phyloP scores from a whole-genome alignment of 352 stramenopile species.

The Phytophthora sp. region DNA sequence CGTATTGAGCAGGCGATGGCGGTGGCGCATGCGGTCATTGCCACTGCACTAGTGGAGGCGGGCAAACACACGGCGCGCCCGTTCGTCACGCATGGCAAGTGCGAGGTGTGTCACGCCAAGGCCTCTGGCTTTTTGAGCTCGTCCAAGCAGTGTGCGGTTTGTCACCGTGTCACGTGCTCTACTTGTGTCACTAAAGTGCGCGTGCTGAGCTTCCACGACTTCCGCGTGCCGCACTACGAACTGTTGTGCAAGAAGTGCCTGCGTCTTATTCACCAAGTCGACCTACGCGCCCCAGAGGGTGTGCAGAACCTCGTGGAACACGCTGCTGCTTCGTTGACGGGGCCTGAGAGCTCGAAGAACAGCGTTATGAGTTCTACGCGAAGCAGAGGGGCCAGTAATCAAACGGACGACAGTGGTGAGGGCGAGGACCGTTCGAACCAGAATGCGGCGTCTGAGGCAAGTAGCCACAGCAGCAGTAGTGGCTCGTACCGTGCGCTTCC shows the following conservation, averaged over 20 bases:
- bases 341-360: constrained; percentile 23
- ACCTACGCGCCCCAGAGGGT: constrained; percentile 58
- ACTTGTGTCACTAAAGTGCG: constrained; percentile 68
- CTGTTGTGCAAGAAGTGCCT: constrained; percentile 79
- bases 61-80: constrained; percentile 41
- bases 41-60: constrained; percentile 61
- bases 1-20: constrained; percentile 60
- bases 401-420: constrained; percentile 47
- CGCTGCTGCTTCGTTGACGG: constrained; percentile 42
- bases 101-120: constrained; percentile 69
- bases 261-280: constrained; percentile 63
- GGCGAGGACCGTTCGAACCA: constrained; percentile 12
- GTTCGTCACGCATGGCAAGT: constrained; percentile 49
- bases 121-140: constrained; percentile 62
- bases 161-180: constrained; percentile 64
- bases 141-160: constrained; percentile 68
- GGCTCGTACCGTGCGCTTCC: constrained; percentile 26
- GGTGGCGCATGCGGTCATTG: constrained; percentile 60
- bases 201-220: constrained; percentile 69
- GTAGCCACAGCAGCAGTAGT: constrained; percentile 42
- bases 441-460: constrained; percentile 21
- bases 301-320: constrained; percentile 52
- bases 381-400: constrained; percentile 29
- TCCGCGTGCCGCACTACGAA: constrained; percentile 52
- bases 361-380: constrained; percentile 29